Evolutionary conservation across 345 rosid species (phyloP), one percentile per base, ranked within the genome.

Genomic region (Bruguiera gymnorhiza): DNA sequence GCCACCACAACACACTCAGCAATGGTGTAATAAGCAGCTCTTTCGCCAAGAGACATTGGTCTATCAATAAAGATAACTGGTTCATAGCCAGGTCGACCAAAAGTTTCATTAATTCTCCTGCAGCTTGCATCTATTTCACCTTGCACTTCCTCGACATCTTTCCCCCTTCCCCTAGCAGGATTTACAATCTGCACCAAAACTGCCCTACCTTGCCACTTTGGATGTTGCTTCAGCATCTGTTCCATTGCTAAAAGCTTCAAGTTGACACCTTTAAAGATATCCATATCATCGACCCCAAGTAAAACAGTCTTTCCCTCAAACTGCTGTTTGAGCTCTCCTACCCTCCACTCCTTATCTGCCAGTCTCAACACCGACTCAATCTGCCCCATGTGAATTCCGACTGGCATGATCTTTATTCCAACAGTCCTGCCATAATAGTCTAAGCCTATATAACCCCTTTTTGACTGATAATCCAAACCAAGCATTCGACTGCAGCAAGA

Each of bases 231-330:
- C 65, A 89, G 81, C 87, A 89, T 50, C 70, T 87, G 91, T 70
- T 89, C 95, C 91, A 89, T 85, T 18, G 95, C 95, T 73, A 89
- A 67, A 71, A 89, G 60, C 80, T 89, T 89, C 87, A 89, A 83
- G 61, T 86, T 83, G 31, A 89, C 80, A 66, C 95, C 95, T 73
- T 89, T 89, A 74, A 89, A 89, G 46, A 89, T 86, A 78, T 89
- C 95, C 95, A 89, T 89, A 74, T 89, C 95, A 65, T 89, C 95
- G 63, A 87, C 91, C n/a, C 95, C 95, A 64, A 89, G 88, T 73
- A 89, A 69, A 57, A 89, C 85, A 27, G 87, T 85, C 78, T 85
- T 85, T 24, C 95, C 91, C 82, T 79, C 81, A 80, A 87, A 89
- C 72, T 87, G 88, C 73, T 81, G 89, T 73, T 81, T 86, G 23